phyloP scores from a whole-genome alignment of 2,329 filamentous ascomycete species.

The Diaporthe vaccinii region DNA sequence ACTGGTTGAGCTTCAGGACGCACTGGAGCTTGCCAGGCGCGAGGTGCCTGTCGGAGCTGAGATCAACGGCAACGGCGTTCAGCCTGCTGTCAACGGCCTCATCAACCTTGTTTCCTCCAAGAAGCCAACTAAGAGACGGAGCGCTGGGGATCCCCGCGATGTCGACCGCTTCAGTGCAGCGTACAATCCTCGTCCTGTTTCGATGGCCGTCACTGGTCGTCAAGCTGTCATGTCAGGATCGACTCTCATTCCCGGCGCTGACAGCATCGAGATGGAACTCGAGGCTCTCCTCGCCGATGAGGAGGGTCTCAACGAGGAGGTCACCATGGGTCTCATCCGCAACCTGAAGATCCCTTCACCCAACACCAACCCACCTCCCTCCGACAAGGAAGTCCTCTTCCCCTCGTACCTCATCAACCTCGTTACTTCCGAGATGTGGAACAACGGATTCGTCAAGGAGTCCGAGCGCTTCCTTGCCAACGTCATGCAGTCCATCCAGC shows the following conservation, averaged over 20 bases:
- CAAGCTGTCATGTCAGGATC: constrained; percentile 78
- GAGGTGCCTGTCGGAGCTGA: constrained; percentile 80
- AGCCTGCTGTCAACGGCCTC: constrained; percentile 77
- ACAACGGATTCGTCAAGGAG: constrained; percentile 99
- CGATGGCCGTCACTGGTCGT: constrained; percentile 86
- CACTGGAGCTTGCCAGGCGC: constrained; percentile 88
- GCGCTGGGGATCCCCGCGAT: constrained; percentile 88
- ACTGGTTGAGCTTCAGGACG: constrained; percentile 89
- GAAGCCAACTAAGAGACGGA: constrained; percentile 90
- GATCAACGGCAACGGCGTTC: constrained; percentile 70
- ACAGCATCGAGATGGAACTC: constrained; percentile 95
- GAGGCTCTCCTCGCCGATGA: constrained; percentile 95
- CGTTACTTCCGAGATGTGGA: constrained; percentile 99
- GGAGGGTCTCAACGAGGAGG: constrained; percentile 95
- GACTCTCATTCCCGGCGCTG: constrained; percentile 83
- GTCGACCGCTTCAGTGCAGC: constrained; percentile 91
- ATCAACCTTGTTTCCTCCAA: constrained; percentile 98
- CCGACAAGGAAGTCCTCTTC: constrained; percentile 98
- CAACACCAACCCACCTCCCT: constrained; percentile 87
- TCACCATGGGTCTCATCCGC: constrained; percentile 94
- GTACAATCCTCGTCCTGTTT: constrained; percentile 95
- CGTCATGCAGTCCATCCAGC: constrained; percentile 99
- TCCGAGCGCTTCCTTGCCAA: constrained; percentile 98
- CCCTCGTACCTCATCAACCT: constrained; percentile 99
- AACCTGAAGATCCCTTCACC: constrained; percentile 97